Conservation (phyloP, 2,329 filamentous ascomycete species). For the Penicillium sp. region DNA sequence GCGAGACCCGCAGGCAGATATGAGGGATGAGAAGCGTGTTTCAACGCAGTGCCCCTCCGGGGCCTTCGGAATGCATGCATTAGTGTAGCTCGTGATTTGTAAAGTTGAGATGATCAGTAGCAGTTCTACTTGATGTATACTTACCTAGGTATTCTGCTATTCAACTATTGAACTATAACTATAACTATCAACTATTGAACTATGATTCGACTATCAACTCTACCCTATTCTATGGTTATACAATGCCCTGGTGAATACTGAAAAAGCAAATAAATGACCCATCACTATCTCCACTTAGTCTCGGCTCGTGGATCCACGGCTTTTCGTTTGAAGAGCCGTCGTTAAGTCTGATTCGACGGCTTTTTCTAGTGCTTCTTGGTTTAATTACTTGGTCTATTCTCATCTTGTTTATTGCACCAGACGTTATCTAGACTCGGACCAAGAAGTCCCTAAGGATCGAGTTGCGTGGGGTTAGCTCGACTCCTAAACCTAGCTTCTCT, state of each 20-base stretch:
- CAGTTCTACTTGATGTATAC: too few relatives aligned
- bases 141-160: too few relatives aligned
- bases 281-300: constrained; percentile 15
- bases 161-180: too few relatives aligned
- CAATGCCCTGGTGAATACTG: too few relatives aligned
- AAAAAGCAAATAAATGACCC: constrained; percentile 16
- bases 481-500: constrained; percentile 7
- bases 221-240: too few relatives aligned
- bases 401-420: neutral
- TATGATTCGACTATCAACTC: too few relatives aligned
- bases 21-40: constrained; percentile 1
- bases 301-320: constrained; percentile 17
- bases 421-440: neutral
- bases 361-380: neutral
- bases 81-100: too few relatives aligned
- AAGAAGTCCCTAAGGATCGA: neutral
- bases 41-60: constrained; percentile 7
- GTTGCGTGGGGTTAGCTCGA: constrained; percentile 6
- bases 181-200: too few relatives aligned
- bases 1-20: constrained; percentile 7
- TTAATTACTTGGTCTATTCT: neutral
- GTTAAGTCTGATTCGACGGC: constrained; percentile 7
- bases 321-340: constrained; percentile 1
- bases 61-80: constrained; percentile 10
- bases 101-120: too few relatives aligned